A percentile compares a stretch with the other conserved stretches of the same genome.
Conservation (phyloP, 352 stramenopile species). For the Globisporangium paroecandrum region DNA sequence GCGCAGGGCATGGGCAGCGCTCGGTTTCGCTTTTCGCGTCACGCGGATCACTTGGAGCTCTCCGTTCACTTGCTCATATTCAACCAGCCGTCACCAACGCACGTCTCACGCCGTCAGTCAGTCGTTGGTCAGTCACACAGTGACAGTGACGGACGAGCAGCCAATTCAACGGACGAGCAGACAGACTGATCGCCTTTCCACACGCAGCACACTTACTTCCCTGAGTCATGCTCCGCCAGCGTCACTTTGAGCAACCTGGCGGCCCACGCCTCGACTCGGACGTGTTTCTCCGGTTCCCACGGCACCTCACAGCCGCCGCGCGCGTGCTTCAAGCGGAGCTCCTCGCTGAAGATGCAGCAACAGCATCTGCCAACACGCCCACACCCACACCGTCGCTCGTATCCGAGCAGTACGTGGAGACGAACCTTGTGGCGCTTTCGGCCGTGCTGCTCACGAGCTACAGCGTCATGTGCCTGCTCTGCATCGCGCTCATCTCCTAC, state of each 20-base stretch:
- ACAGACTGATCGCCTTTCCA: too few species aligned
- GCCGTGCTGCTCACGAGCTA: constrained; percentile 15
- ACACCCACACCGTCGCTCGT: neutral
- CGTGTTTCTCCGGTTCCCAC: neutral
- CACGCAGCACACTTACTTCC: neutral
- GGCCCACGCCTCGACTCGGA: neutral
- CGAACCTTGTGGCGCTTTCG: constrained; percentile 15
- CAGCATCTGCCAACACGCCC: neutral
- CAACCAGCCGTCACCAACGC: neutral
- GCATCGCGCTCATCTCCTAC: constrained; percentile 40
- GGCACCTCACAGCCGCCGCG: neutral
- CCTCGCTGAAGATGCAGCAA: neutral
- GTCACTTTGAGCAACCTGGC: neutral
- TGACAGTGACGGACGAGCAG: too few species aligned
- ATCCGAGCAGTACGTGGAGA: constrained; percentile 10
- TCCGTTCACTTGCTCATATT: neutral
- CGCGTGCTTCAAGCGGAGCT: neutral
- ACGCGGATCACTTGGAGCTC: neutral
- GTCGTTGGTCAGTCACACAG: too few species aligned
- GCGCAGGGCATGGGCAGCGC: too few species aligned
- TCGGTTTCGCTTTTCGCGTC: neutral
- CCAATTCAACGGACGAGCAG: too few species aligned
- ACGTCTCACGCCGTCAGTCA: too few species aligned
- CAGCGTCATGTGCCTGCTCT: constrained; percentile 38
- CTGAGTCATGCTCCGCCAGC: neutral